Base-by-base conservation (phyloP, 179 eudicot genomes). In the Beta lomatogona region DNA sequence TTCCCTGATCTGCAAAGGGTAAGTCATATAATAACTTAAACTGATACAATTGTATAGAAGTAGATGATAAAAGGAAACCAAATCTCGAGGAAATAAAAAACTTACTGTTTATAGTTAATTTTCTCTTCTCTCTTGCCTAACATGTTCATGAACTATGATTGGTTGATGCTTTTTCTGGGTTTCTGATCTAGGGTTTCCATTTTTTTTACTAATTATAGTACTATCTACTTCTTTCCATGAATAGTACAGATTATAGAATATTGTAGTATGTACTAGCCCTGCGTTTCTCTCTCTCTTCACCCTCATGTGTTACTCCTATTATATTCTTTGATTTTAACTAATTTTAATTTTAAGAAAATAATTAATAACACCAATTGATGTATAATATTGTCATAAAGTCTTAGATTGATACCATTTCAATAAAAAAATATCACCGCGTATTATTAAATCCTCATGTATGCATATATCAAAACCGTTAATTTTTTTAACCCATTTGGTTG, bases 181-280 rank as follows among this genome's bases (percentile, higher is more conserved):
- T 73, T 81, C 79, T 77, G 55, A 81, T 84, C 87, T 84, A 84
- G 87, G 87, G 87, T 78, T 84, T 81, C 83, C 71, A 48, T 71
- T 72, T 36, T 83, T 70, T 83, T 76, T 80, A 44, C 78, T 57
- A 44, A 19, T 77, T 71, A 28, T 71, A 73, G 82, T 67, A 79
- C 5, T 63, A 18, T 70, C 4, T 52, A 52, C 44, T 58, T 54
- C 25, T 64, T 64, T 22, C 53, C 11, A 48, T 48, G 10, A 22
- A 4, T 65, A 65, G 69, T 65, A 22, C 31, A 28, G 31, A 28
- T 28, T 28, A 28, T 28, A 28, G 1, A 28, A 28, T 28, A 28
- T 2, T 28, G 31, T 28, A 28, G 31, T 22, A 21, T 63, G 36
- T 61, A 22, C 15, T 2, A 77, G 12, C 61, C 14, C 71, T 55